Percentiles rank a stretch among this genome's conserved stretches.
Evolutionary conservation across 257 asterid species (phyloP).

Genomic region (Solanum lycopersicoides): DNA sequence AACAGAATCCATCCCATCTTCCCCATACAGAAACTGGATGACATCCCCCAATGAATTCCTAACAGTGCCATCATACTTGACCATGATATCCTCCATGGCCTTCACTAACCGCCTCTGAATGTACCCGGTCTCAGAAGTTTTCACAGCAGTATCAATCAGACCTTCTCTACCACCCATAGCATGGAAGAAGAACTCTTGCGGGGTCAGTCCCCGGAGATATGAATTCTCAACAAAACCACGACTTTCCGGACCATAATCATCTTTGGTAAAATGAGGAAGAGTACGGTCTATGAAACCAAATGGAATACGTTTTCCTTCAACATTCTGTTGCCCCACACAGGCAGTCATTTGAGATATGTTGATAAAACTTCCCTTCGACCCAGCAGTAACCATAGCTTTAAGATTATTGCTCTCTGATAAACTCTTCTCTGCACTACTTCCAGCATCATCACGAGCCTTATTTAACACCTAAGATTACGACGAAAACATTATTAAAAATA

Average conservation of each 20-base stretch:
- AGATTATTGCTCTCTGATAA: constrained; percentile 96
- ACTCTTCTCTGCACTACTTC: constrained; percentile 97
- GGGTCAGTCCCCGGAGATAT: constrained; percentile 89
- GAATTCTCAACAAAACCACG: constrained; percentile 99
- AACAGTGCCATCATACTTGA: constrained; percentile 96
- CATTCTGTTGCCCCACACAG: constrained; percentile 99
- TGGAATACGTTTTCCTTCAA: constrained; percentile 98
- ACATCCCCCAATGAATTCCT: constrained; percentile 98
- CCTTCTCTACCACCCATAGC: constrained; percentile 99
- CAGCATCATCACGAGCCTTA: constrained; percentile 99
- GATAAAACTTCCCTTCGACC: constrained; percentile 98
- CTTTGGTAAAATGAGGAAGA: constrained; percentile 87
- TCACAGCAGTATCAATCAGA: constrained; percentile 97
- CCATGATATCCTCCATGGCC: constrained; percentile 99
- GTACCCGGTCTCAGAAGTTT: constrained; percentile 98
- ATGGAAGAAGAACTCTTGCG: constrained; percentile 98
- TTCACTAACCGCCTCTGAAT: constrained; percentile 95
- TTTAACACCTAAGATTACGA: constrained; percentile 68
- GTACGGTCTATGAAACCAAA: constrained; percentile 89
- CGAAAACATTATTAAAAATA: background rate
- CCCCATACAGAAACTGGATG: constrained; percentile 97
- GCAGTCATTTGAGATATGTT: constrained; percentile 99
- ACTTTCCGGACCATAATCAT: constrained; percentile 96
- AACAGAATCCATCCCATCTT: constrained; percentile 99
- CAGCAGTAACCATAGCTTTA: constrained; percentile 99